A percentile compares a stretch with the other conserved stretches of the same genome.
phyloP scores from a whole-genome alignment of 805 yeast genomes.

The Metschnikowia lachancei region DNA sequence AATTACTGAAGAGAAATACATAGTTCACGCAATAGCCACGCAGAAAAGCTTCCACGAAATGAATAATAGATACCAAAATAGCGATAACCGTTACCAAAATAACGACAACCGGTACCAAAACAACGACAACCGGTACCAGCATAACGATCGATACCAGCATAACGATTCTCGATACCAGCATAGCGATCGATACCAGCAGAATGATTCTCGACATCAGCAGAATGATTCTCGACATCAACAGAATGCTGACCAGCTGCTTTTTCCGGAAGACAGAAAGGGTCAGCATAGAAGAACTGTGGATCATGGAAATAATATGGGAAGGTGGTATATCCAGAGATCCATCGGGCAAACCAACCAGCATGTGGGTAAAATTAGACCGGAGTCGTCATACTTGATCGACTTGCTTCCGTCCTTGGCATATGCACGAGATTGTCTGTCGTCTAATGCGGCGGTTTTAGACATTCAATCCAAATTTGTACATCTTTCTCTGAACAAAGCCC shows the following conservation, averaged over 20 bases:
- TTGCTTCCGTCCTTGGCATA: constrained; percentile 66
- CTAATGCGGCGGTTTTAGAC: constrained; percentile 51
- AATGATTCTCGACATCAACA: constrained; percentile 30
- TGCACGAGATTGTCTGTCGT: constrained; percentile 31
- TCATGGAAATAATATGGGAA: constrained; percentile 70
- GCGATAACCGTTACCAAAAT: constrained; percentile 4
- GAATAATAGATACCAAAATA: too few species aligned
- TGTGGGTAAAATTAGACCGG: constrained; percentile 62
- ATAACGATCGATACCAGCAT: constrained; percentile 5
- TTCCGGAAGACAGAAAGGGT: constrained; percentile 48
- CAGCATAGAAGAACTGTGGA: constrained; percentile 71
- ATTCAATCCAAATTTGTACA: constrained; percentile 82
- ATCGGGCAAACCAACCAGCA: constrained; percentile 43
- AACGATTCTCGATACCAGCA: constrained; percentile 4
- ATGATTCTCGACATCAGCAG: constrained; percentile 26
- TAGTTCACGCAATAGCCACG: too few species aligned
- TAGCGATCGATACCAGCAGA: constrained; percentile 6
- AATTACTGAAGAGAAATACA: too few species aligned
- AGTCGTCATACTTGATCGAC: constrained; percentile 60
- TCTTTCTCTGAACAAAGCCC: constrained; percentile 83
- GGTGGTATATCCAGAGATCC: constrained; percentile 51
- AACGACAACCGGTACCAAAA: not conserved
- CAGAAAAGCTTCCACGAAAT: too few species aligned
- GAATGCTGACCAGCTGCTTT: constrained; percentile 41
- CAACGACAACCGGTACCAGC: constrained; percentile 1